Conservation (phyloP, 805 yeast species). For the Suhomyces emberorum region DNA sequence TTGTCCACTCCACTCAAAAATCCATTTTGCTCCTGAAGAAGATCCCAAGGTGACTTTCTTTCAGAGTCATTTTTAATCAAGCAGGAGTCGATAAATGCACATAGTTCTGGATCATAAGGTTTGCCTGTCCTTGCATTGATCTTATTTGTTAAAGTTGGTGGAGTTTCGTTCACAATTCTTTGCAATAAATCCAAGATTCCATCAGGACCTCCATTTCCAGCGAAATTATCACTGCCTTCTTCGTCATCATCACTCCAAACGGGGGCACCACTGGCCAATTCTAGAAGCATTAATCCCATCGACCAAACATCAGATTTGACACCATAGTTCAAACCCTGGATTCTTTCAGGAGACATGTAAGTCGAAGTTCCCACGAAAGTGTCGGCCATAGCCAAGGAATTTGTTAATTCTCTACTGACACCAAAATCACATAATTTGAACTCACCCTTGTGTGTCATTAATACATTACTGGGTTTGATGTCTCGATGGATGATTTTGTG, state of each 20-base stretch:
- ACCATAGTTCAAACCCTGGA: conserved; percentile 90
- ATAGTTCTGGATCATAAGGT: conserved; percentile 46
- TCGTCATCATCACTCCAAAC: conserved; percentile 61
- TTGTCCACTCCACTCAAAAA: conserved; percentile 30
- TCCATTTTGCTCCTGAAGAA: conserved; percentile 40
- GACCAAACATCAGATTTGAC: conserved; percentile 99
- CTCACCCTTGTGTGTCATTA: conserved; percentile 81
- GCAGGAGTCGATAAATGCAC: conserved; percentile 71
- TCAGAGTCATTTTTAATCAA: conserved; percentile 63
- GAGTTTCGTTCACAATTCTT: conserved; percentile 88
- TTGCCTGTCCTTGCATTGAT: conserved; percentile 24
- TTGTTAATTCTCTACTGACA: conserved; percentile 85
- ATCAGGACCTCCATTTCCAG: conserved; percentile 49
- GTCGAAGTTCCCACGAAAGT: conserved; percentile 98
- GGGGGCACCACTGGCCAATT: conserved; percentile 79
- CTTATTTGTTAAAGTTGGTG: conserved; percentile 59
- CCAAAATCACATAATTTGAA: conserved; percentile 96
- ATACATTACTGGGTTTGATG: conserved; percentile 91
- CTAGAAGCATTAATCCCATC: conserved; percentile 83
- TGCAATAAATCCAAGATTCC: conserved; percentile 89
- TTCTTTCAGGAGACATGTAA: conserved; percentile 95
- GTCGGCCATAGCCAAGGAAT: conserved; percentile 82
- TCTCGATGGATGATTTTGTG: conserved; percentile 94
- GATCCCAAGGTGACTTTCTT: conserved; percentile 71
- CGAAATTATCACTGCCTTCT: conserved; percentile 26